phyloP scores from a whole-genome alignment of 768 basidiomycete genomes.

The Naganishia kalamii region DNA sequence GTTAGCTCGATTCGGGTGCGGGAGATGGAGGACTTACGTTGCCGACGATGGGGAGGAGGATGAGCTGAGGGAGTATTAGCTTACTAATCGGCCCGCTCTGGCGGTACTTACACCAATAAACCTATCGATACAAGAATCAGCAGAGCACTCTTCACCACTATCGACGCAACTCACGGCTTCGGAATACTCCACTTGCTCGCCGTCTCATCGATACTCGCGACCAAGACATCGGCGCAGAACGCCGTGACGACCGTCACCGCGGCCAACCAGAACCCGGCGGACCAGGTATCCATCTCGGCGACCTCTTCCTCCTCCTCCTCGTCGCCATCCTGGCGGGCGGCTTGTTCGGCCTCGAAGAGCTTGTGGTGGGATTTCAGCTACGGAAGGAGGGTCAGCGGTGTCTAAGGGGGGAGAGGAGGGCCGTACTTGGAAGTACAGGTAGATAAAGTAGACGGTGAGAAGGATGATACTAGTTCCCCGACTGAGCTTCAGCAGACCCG shows the following conservation, averaged over 20 bases:
- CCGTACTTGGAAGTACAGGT: slow-evolving; percentile 61
- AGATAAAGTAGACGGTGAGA: slow-evolving; percentile 60
- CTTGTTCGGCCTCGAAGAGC: slow-evolving; percentile 54
- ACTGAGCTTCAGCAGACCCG: slow-evolving; percentile 66
- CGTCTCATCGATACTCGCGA: slow-evolving; percentile 86
- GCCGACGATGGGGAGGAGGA: slow-evolving; percentile 77
- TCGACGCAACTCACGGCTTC: slow-evolving; percentile 33
- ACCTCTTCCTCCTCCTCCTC: slow-evolving; percentile 50
- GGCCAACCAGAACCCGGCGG: slow-evolving; percentile 62
- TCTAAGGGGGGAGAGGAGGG: background rate
- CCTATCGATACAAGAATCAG: background rate
- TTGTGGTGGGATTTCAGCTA: slow-evolving; percentile 67
- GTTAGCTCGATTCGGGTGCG: no score
- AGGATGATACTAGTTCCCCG: slow-evolving; percentile 73
- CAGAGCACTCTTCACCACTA: slow-evolving; percentile 3
- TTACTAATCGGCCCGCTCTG: no score
- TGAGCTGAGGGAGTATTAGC: slow-evolving; percentile 55
- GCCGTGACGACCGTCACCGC: slow-evolving; percentile 71
- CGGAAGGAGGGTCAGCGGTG: slow-evolving; percentile 2
- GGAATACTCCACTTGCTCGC: slow-evolving; percentile 70
- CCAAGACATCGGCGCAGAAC: slow-evolving; percentile 80
- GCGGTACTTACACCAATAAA: slow-evolving; percentile 19
- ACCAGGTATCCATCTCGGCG: slow-evolving; percentile 62
- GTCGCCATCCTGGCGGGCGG: slow-evolving; percentile 40
- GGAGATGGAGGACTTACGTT: slow-evolving; percentile 25